Base-by-base conservation (phyloP, 495 filamentous ascomycete genomes). In the Neurospora sp. region DNA sequence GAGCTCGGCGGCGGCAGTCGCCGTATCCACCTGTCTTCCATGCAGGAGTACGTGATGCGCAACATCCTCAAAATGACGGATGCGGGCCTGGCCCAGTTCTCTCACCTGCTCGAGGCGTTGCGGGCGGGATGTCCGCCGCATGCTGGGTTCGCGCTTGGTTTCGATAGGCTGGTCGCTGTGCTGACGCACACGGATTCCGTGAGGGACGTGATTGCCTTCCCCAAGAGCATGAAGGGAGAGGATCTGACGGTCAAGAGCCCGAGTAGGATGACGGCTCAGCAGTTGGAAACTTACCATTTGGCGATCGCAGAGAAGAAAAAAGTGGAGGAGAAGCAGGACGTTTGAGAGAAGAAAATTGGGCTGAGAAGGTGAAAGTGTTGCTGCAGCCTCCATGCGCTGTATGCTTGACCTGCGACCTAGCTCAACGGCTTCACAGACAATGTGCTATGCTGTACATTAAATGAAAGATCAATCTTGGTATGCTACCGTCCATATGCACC, bases 101-200 rank as follows among this genome's bases (percentile, higher is more conserved):
- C 86, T 5, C 96, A 98, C 80, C 85, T 99, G 3, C 85, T 98
- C 10, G 87, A 92, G 70, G 94, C 93, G 0, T 87, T 99, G 9
- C 81, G 89, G 8, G 90, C 93, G 0, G 96, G 96, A 5, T 99
- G 96, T 87, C 96, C 96, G n/a, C 96, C 96, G 1, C 96, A 99
- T 81, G 95, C 96, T 0, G 96, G 96, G 0, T 89, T 99, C 66
- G 96, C 96, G 0, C 82, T 99, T 18, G 96, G 96, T 0, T 97
- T 97, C 77, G 96, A 99, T 78, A 89, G 96, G 44, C 82, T 98
- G 40, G 84, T 96, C n/a, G 90, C 96, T 7, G 85, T 97, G 6
- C 87, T 98, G 84, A 85, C 90, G 27, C 90, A 90, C 12, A 90
- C 88, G 66, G 89, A 92, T 31, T 91, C 89, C 8, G 88, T 99